These are phyloP conservation scores for Penicillium steckii DNA, from an alignment of 495 filamentous ascomycete genomes.

Conservation along the genomic window DNA sequence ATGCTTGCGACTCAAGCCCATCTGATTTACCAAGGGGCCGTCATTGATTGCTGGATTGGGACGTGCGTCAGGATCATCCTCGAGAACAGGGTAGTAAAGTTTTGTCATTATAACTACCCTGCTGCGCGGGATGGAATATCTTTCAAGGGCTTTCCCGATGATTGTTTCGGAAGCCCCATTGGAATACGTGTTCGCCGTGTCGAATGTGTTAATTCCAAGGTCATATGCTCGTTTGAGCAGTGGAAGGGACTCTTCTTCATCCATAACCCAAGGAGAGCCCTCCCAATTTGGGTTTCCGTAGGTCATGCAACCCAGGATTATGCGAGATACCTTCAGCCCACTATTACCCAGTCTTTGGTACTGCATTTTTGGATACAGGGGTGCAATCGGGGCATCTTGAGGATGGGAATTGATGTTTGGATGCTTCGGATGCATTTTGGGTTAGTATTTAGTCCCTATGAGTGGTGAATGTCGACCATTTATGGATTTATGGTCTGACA, in stretches of 20 bases:
- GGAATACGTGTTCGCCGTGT: conserved; percentile 60
- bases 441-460: neutral
- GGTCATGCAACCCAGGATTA: conserved; percentile 68
- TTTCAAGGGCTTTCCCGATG: conserved; percentile 66
- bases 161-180: conserved; percentile 67
- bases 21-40: conserved; percentile 39
- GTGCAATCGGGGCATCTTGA: neutral
- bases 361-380: conserved; percentile 13
- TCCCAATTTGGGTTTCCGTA: conserved; percentile 56
- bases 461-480: neutral
- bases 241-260: conserved; percentile 61
- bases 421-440: neutral
- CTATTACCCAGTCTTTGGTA: conserved; percentile 54
- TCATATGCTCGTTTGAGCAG: conserved; percentile 68
- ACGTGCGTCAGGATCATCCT: conserved; percentile 17
- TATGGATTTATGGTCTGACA: neutral
- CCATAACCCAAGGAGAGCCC: conserved; percentile 54
- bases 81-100: conserved; percentile 58
- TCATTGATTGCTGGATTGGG: conserved; percentile 23
- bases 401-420: neutral
- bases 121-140: conserved; percentile 69
- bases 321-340: conserved; percentile 63
- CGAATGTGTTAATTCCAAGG: conserved; percentile 57
- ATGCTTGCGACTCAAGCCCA: conserved; percentile 49
- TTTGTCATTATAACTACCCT: conserved; percentile 73